Percentiles rank a stretch among this genome's conserved stretches.
Evolutionary conservation across 2,329 filamentous ascomycete species (phyloP).

Genomic region (Colletotrichum acutatum): DNA sequence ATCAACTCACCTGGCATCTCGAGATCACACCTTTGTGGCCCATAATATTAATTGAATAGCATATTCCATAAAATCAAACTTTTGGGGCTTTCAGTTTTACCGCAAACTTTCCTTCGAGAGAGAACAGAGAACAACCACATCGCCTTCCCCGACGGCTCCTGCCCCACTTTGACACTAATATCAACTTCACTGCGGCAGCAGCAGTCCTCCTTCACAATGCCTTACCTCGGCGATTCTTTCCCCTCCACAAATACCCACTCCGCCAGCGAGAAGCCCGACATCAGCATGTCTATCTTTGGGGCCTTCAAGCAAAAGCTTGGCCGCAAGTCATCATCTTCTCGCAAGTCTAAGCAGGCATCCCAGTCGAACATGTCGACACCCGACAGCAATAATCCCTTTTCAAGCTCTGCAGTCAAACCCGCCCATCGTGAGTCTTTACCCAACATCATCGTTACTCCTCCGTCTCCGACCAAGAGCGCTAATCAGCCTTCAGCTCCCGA

Average conservation of each 20-base stretch:
- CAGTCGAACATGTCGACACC: conserved; percentile 29
- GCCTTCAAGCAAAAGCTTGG: conserved; percentile 49
- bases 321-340: conserved; percentile 38
- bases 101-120: conserved; percentile 8
- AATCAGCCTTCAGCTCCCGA: conserved; percentile 36
- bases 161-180: conserved; percentile 10
- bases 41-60: background rate
- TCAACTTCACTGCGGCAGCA: background rate
- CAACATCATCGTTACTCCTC: background rate
- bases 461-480: background rate
- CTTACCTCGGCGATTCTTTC: conserved; percentile 12
- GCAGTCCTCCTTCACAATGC: conserved; percentile 12
- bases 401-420: conserved; percentile 28
- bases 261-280: background rate
- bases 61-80: background rate
- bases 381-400: conserved; percentile 35
- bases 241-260: background rate
- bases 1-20: background rate
- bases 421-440: conserved; percentile 35
- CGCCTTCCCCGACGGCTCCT: background rate
- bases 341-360: conserved; percentile 1
- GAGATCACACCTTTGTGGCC: background rate
- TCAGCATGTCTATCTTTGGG: conserved; percentile 43
- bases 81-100: background rate
- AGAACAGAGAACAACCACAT: background rate